A percentile compares a stretch with the other conserved stretches of the same genome.
Evolutionary conservation across 306 rosid genomes (phyloP).

Genomic region (Malus sylvestris): DNA sequence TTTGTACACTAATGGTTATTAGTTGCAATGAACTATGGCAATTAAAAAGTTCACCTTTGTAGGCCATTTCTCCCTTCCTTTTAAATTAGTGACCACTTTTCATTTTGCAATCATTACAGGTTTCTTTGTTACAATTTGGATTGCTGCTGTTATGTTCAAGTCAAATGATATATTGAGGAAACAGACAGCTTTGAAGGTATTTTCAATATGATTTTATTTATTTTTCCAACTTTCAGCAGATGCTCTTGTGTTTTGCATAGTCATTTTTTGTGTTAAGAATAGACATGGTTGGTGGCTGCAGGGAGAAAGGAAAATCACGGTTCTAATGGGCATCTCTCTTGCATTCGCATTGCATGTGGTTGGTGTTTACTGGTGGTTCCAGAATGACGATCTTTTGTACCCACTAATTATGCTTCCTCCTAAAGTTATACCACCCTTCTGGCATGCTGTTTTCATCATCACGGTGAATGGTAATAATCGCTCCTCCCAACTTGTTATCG

Average conservation of each 20-base stretch:
- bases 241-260: background rate
- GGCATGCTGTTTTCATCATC: conserved; percentile 92
- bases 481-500: conserved; percentile 6
- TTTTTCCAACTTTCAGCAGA: background rate
- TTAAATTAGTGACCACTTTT: background rate
- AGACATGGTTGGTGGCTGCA: conserved; percentile 39
- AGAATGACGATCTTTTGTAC: conserved; percentile 73
- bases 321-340: conserved; percentile 63
- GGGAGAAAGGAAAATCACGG: conserved; percentile 89
- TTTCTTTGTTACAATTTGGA: conserved; percentile 71
- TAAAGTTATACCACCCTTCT: conserved; percentile 79
- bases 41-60: background rate
- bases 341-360: conserved; percentile 73
- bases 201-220: background rate
- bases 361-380: conserved; percentile 96
- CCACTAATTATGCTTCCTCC: conserved; percentile 95
- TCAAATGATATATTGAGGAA: conserved; percentile 83
- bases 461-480: conserved; percentile 73
- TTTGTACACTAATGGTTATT: background rate
- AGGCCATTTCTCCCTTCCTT: background rate
- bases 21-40: background rate
- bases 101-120: conserved; percentile 22
- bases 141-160: conserved; percentile 85
- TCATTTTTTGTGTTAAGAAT: conserved; percentile 5
- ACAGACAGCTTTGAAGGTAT: conserved; percentile 55